Evolutionary conservation across 495 filamentous ascomycete genomes (phyloP).

Genomic region (Clavariopsis aquatica): DNA sequence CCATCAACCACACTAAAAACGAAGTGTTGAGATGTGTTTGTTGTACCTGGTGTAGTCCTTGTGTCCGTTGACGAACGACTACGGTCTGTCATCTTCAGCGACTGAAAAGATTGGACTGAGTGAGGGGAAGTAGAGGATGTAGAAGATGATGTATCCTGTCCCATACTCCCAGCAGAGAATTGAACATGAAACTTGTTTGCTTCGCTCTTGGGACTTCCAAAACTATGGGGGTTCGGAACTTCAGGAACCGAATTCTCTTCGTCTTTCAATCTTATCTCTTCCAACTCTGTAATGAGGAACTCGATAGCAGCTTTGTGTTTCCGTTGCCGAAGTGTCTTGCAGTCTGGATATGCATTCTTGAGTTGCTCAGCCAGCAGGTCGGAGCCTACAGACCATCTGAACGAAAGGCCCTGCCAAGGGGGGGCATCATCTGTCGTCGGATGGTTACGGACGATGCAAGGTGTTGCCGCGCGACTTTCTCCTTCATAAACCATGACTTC

Average conservation of each 20-base stretch:
- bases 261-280: constrained; percentile 1
- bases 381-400: constrained; percentile 7
- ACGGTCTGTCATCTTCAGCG: background rate
- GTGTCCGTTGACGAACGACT: background rate
- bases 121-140: background rate
- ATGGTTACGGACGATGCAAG: background rate
- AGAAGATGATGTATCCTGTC: background rate
- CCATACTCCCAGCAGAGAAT: background rate
- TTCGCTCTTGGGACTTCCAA: background rate
- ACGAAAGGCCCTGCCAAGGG: constrained; percentile 12
- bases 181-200: background rate
- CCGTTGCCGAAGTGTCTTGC: constrained; percentile 10
- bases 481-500: background rate
- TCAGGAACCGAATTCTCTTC: background rate
- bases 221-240: background rate
- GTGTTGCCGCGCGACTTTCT: background rate
- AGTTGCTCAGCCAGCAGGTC: constrained; percentile 14
- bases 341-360: constrained; percentile 11
- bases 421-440: background rate
- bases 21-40: background rate
- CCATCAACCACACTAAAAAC: constrained; percentile 8
- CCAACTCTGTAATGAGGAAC: constrained; percentile 2
- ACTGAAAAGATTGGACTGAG: background rate
- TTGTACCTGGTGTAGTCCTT: background rate
- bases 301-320: constrained; percentile 19